Conservation (phyloP, 768 basidiomycete genomes). For the Astraeus odoratus region DNA sequence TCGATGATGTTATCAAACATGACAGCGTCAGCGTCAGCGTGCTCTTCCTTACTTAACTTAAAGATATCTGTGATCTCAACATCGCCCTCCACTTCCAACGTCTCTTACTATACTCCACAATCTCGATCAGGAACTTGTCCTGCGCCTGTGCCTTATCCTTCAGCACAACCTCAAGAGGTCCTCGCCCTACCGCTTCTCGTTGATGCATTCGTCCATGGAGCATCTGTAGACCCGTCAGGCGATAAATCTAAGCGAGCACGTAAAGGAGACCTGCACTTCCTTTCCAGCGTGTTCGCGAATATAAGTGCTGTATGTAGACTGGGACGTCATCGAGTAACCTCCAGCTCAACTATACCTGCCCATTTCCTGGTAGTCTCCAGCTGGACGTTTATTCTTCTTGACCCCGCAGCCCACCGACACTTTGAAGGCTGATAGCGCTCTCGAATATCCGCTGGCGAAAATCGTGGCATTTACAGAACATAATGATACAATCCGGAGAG, state of each 20-base stretch:
- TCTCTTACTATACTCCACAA: slow-evolving; percentile 62
- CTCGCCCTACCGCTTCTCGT: slow-evolving; percentile 75
- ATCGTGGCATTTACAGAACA: slow-evolving; percentile 88
- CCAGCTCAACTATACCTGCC: background rate
- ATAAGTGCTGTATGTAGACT: slow-evolving; percentile 58
- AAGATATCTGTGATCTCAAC: slow-evolving; percentile 57
- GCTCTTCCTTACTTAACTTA: slow-evolving; percentile 55
- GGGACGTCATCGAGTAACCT: background rate
- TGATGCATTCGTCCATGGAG: slow-evolving; percentile 82
- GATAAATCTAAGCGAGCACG: slow-evolving; percentile 44
- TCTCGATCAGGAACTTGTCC: slow-evolving; percentile 78
- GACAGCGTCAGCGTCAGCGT: slow-evolving; percentile 65
- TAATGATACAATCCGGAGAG: slow-evolving; percentile 74
- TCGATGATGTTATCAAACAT: slow-evolving; percentile 98
- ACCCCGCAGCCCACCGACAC: slow-evolving; percentile 53
- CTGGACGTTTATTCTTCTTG: slow-evolving; percentile 76
- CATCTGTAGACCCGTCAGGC: slow-evolving; percentile 42
- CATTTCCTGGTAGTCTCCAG: slow-evolving; percentile 47
- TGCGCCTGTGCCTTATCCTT: slow-evolving; percentile 65
- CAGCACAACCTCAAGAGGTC: slow-evolving; percentile 44
- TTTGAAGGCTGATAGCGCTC: slow-evolving; percentile 33
- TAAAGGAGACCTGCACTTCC: slow-evolving; percentile 83
- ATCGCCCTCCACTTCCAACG: slow-evolving; percentile 32
- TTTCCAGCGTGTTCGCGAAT: slow-evolving; percentile 93
- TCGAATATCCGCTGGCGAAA: slow-evolving; percentile 80